Base-by-base conservation (phyloP, 1,284 basidiomycete species). In the Rhodotorula sp. region DNA sequence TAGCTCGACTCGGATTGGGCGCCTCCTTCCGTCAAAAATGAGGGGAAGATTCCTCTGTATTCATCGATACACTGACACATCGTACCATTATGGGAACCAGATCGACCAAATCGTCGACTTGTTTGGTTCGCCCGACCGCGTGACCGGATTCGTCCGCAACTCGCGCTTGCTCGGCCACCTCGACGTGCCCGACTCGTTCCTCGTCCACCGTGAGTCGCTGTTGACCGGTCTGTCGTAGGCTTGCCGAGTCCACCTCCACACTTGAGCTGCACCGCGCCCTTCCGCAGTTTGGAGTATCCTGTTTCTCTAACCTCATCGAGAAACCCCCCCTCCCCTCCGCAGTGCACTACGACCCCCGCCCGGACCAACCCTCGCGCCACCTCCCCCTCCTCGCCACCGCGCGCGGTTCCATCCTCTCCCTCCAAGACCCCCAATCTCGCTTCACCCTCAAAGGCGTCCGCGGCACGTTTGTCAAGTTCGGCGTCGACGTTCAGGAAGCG, bases 61-160 rank as follows among this genome's bases (percentile, higher is more conserved):
- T n/a, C n/a, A n/a, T n/a, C n/a, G n/a, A n/a, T n/a, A n/a, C n/a
- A n/a, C n/a, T n/a, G n/a, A n/a, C n/a, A n/a, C n/a, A n/a, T n/a
- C n/a, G n/a, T n/a, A n/a, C n/a, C n/a, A n/a, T n/a, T n/a, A n/a
- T n/a, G n/a, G n/a, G 22, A 12, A 29, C 4, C 67, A 78, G 68
- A 87, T 93, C 76, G 91, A 94, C 81, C 91, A 93, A 80, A 84
- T 86, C 10, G 82, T 93, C 42, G 82, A 84, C 18, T 84, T 94
- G 58, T 93, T 93, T 78, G 92, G 91, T 51, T 83, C 86, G 63
- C 91, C 92, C 0, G 79, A 84, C 46, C 86, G 82, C 68, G 81
- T 93, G 44, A 90, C 88, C 6, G 89, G 86, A 0, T 86, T 89
- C 76, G 82, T 88, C 37, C 85, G 88, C 76, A 91, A 91, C 78